Conservation (phyloP, 352 stramenopile genomes). For the Albugo candida region DNA sequence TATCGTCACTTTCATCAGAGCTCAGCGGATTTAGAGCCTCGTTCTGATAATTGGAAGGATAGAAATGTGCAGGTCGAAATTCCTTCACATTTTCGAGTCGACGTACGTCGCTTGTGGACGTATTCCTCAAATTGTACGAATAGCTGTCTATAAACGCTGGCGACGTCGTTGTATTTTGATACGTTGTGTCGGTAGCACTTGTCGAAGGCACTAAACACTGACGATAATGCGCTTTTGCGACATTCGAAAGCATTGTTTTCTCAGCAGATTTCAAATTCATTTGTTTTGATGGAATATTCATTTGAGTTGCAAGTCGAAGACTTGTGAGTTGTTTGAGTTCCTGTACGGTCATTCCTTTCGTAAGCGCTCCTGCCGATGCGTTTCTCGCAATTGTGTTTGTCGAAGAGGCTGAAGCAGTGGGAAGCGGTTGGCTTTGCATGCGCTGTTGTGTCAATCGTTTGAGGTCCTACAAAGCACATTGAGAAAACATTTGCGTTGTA, state of each 20-base stretch:
- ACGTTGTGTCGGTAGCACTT: constrained; percentile 14
- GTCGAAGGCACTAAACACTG: constrained; percentile 22
- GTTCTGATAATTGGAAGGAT: too few relatives aligned
- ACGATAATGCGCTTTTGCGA: constrained; percentile 61
- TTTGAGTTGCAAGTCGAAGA: constrained; percentile 47
- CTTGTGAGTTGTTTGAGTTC: constrained; percentile 73
- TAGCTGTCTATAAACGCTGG: neutral
- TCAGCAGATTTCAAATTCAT: constrained; percentile 51
- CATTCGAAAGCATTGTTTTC: constrained; percentile 54
- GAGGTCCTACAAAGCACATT: constrained; percentile 18
- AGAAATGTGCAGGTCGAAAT: too few relatives aligned
- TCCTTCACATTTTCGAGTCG: too few relatives aligned
- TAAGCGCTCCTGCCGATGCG: neutral
- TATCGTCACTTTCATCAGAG: too few relatives aligned
- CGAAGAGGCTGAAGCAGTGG: neutral
- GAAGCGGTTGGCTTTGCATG: constrained; percentile 37
- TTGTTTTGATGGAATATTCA: constrained; percentile 28
- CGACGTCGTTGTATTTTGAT: neutral
- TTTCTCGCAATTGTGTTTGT: neutral
- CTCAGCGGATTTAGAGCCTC: too few relatives aligned
- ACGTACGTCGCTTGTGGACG: too few relatives aligned
- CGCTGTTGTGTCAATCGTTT: constrained; percentile 72
- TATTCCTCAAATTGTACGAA: too few relatives aligned
- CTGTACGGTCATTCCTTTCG: constrained; percentile 65
- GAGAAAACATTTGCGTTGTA: too few relatives aligned